Evolutionary conservation across 2,329 filamentous ascomycete genomes (phyloP), one percentile per base, ranked within the genome.

Genomic region (Ustulina deusta): DNA sequence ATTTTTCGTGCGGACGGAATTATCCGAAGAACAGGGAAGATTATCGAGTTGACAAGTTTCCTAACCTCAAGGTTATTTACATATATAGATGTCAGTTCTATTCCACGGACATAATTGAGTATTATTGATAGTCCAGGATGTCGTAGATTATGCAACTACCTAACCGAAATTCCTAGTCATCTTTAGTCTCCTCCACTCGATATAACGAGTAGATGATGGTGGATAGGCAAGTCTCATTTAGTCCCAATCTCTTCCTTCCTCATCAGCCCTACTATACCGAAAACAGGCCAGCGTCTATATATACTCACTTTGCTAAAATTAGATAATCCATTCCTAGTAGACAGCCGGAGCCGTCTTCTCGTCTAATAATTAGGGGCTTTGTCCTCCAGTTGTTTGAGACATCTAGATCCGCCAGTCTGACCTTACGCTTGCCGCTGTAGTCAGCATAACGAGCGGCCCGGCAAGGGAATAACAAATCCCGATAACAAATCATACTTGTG

Each of bases 401-500:
- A 11, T 29, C 22, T 9, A 34, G 25, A 25, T 34, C 27, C 46
- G 20, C 15, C 49, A 17, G 60, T 68, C 65, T 68, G 48, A 63
- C 61, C 60, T 63, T 61, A 36, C 44, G 40, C 36, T 42, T 66
- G 44, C 64, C 54, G 61, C 34, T 61, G 65, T 65, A 68, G 65
- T 68, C 65, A 68, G 65, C 65, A 65, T 6, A 11, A 9, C 6
- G 7, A 34, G 34, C 20, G 22, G n/a, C n/a, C 65, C 65, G 61
- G 65, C 65, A 68, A 52, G n/a, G 5, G 17, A 66, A 68, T 68
- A 61, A 68, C 65, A 68, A 68, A 68, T 68, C 57, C n/a, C 34
- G 27, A 40, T 68, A 65, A 68, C 61, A 55, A 68, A 68, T 68
- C 61, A 61, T 32, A 25, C 11, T 9, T 32, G 36, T 11, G 44